Evolutionary conservation across 2,329 filamentous ascomycete species (phyloP).

Genomic region (Orbilia blumenaviensis): DNA sequence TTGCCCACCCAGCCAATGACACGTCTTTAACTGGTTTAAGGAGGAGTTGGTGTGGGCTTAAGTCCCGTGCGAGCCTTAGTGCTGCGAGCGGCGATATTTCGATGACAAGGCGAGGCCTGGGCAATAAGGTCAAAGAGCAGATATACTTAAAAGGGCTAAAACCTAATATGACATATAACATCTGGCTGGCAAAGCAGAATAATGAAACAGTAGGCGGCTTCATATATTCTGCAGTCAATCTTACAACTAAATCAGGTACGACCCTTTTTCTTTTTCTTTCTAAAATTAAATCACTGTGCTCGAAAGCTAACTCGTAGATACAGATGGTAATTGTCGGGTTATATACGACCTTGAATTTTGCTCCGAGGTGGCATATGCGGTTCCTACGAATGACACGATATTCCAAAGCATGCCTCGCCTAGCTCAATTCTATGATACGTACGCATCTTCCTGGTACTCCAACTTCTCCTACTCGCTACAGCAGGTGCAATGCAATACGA

Average conservation of each 20-base stretch:
- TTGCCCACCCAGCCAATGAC: constrained; percentile 71
- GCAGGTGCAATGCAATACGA: constrained; percentile 82
- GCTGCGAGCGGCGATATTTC: constrained; percentile 69
- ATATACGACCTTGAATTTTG: constrained; percentile 90
- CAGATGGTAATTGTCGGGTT: constrained; percentile 82
- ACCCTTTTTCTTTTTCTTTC: constrained; percentile 26
- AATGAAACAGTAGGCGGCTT: constrained; percentile 73
- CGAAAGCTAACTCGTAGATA: too few relatives aligned
- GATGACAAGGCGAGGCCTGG: constrained; percentile 75
- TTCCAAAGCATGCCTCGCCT: constrained; percentile 71
- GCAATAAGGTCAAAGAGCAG: constrained; percentile 80
- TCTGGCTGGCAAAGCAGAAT: constrained; percentile 60
- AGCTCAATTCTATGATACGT: constrained; percentile 78
- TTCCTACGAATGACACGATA: constrained; percentile 77
- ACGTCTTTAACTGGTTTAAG: constrained; percentile 75
- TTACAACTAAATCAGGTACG: constrained; percentile 79
- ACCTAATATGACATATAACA: constrained; percentile 45
- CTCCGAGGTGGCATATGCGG: constrained; percentile 85
- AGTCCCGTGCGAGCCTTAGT: constrained; percentile 71
- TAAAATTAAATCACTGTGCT: neutral
- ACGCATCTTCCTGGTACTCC: constrained; percentile 73
- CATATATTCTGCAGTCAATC: constrained; percentile 76
- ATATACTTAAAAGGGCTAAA: constrained; percentile 80
- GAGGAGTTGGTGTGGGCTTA: constrained; percentile 83
- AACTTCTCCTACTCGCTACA: constrained; percentile 84